phyloP scores from a whole-genome alignment of 2,329 filamentous ascomycete species.

The Sporothrix humicola region DNA sequence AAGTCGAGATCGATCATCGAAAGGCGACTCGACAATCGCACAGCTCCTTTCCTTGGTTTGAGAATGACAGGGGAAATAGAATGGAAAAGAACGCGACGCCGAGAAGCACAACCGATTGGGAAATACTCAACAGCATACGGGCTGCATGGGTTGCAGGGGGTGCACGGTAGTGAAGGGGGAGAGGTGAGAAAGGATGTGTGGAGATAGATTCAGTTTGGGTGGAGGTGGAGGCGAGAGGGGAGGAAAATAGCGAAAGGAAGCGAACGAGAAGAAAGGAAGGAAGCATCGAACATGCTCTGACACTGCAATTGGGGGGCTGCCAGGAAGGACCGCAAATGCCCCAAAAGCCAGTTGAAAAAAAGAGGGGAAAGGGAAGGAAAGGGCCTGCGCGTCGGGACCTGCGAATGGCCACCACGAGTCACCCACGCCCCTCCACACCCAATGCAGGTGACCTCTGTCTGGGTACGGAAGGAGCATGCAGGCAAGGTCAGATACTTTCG shows the following conservation, averaged over 20 bases:
- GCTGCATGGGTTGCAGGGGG: slow-evolving; percentile 16
- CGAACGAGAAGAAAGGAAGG: slow-evolving; percentile 10
- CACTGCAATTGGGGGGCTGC: background rate
- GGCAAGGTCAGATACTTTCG: slow-evolving; percentile 14
- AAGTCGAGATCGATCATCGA: slow-evolving; percentile 7
- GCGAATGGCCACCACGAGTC: slow-evolving; percentile 20
- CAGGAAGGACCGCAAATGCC: background rate
- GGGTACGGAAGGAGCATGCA: slow-evolving; percentile 18
- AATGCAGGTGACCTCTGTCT: slow-evolving; percentile 30
- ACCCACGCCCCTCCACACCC: slow-evolving; percentile 1
- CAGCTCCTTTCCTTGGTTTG: background rate
- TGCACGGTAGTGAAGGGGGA: slow-evolving; percentile 11
- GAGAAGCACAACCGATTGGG: slow-evolving; percentile 27
- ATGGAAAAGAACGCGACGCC: slow-evolving; percentile 3
- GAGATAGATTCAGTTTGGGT: slow-evolving; percentile 14
- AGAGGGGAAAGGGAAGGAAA: slow-evolving; percentile 2
- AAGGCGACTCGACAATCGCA: background rate
- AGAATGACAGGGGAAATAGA: background rate
- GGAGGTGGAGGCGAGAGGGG: slow-evolving; percentile 22
- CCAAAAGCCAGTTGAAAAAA: slow-evolving; percentile 3
- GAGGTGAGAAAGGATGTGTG: slow-evolving; percentile 18
- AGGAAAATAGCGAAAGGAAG: slow-evolving; percentile 21
- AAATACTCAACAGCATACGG: slow-evolving; percentile 11
- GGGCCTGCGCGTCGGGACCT: slow-evolving; percentile 29
- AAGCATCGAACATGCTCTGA: background rate